Base-by-base conservation (phyloP, 768 basidiomycete species). In the Mycena haematopus region DNA sequence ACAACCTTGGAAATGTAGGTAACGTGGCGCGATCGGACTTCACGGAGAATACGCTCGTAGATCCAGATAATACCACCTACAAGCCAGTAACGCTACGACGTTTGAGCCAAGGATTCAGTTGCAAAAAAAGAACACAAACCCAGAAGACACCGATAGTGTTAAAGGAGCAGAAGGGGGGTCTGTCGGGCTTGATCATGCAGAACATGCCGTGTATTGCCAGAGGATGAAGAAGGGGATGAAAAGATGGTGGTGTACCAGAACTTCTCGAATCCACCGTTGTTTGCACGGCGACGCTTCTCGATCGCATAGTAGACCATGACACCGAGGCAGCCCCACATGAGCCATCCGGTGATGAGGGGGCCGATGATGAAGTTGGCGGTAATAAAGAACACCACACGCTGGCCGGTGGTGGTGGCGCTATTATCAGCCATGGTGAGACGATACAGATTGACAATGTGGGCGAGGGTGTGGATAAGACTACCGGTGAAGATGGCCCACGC, bases 201-300 rank as follows among this genome's bases (percentile, higher is more conserved):
- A 93, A 96, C 91, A 96, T 91, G 59, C 95, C 95, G 73, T 96
- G 95, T 33, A 96, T 75, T 98, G 96, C 96, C 96, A 97, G 73
- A 82, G 80, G 74, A 94, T 84, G 82, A 98, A 97, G 85, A 96
- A 96, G 64, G 93, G 73, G 71, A 96, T 86, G 81, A 95, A 96
- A 66, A 97, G 82, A 75, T 97, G 91, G 73, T 93, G 10, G 86
- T 83, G 76, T 94, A 95, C 91, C 92, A 95, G 81, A 96, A 96
- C 73, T 83, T 79, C 78, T 98, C 95, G 68, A 96, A 98, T 70
- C 66, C 66, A 31, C 66, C 66, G 56, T 67, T 67, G 55, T 89
- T 85, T 15, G 86, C 84, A 59, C 89, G 84, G 59, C 89, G 86
- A 45, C 84, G 79, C 79, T 92, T 95, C 78, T 96, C 95, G 65